A percentile compares a stretch with the other conserved stretches of the same genome.
phyloP scores from a whole-genome alignment of 1,284 basidiomycete species.

The Heliocybe sulcata region DNA sequence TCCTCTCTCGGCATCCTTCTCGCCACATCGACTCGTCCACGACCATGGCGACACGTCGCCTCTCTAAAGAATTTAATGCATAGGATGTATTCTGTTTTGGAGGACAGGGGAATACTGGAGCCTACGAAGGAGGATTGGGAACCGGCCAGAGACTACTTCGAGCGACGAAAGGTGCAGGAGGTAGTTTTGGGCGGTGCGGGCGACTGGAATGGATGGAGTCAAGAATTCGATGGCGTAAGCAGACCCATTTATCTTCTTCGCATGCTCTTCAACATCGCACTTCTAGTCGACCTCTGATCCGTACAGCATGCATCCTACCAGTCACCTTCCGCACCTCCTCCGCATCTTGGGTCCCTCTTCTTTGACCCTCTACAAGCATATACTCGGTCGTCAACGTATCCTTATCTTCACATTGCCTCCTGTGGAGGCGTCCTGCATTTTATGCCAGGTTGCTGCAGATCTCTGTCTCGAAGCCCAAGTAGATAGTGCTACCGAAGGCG shows the following conservation, averaged over 20 bases:
- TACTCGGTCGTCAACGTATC: conserved; percentile 62
- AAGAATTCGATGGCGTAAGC: conserved; percentile 50
- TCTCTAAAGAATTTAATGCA: conserved; percentile 53
- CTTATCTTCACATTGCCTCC: conserved; percentile 72
- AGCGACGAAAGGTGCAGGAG: conserved; percentile 42
- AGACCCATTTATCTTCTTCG: neutral
- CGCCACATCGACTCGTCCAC: conserved; percentile 50
- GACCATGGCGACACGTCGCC: conserved; percentile 64
- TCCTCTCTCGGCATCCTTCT: conserved; percentile 73
- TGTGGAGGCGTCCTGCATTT: conserved; percentile 68
- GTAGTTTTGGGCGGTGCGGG: conserved; percentile 43
- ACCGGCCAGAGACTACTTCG: conserved; percentile 55
- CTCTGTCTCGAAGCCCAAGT: conserved; percentile 57
- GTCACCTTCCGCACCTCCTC: conserved; percentile 61
- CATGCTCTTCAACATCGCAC: conserved; percentile 2
- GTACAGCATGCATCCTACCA: conserved; percentile 38
- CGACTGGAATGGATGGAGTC: conserved; percentile 59
- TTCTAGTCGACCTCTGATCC: conserved; percentile 5
- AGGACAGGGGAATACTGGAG: conserved; percentile 38
- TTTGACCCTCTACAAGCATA: conserved; percentile 70
- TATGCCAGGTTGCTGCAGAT: conserved; percentile 69
- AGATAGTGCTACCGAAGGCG: conserved; percentile 10
- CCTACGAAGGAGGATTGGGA: conserved; percentile 56
- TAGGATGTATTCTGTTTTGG: conserved; percentile 44
- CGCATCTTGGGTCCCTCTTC: conserved; percentile 71